Evolutionary conservation across 2,329 filamentous ascomycete genomes (phyloP).

Genomic region (Ophiostoma sp.): DNA sequence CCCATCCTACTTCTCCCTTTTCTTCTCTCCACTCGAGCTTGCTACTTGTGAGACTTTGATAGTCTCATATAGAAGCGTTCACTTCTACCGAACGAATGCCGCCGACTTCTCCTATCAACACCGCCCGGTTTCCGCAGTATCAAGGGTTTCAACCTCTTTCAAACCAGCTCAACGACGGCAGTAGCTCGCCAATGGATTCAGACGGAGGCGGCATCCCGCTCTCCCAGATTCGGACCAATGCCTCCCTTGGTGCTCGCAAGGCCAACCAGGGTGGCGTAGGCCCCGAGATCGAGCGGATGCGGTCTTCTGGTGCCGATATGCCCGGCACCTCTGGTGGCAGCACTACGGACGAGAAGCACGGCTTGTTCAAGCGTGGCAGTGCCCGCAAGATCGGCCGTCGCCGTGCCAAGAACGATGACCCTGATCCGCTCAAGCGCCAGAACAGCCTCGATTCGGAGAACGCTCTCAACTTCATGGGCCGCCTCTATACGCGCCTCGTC

Average conservation of each 20-base stretch:
- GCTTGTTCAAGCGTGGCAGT: conserved; percentile 36
- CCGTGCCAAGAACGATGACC: conserved; percentile 39
- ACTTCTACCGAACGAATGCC: conserved; percentile 18
- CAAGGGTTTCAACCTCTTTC: conserved; percentile 28
- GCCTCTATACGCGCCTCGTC: conserved; percentile 59
- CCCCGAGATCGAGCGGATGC: conserved; percentile 19
- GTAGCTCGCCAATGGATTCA: conserved; percentile 28
- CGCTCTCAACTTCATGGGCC: conserved; percentile 59
- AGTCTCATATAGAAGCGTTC: conserved; percentile 11
- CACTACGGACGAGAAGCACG: conserved; percentile 41
- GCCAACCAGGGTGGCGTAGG: conserved; percentile 34
- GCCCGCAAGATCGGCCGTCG: conserved; percentile 42
- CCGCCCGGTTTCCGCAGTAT: conserved; percentile 26
- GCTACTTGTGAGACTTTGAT: conserved; percentile 19
- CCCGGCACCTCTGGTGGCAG: conserved; percentile 31
- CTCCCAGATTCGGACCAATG: conserved; percentile 49
- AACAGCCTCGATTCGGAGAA: conserved; percentile 45
- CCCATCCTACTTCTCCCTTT: neutral
- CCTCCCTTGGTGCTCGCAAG: conserved; percentile 44
- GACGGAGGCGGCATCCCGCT: conserved; percentile 50
- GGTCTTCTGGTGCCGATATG: conserved; percentile 26
- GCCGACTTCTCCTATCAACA: conserved; percentile 20
- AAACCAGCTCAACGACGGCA: conserved; percentile 18
- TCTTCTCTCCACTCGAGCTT: neutral
- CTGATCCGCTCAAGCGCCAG: conserved; percentile 35